These are phyloP conservation scores for Alloteropsis angusta DNA, from an alignment of 202 grass and related monocot genomes.

Conservation along the genomic window DNA sequence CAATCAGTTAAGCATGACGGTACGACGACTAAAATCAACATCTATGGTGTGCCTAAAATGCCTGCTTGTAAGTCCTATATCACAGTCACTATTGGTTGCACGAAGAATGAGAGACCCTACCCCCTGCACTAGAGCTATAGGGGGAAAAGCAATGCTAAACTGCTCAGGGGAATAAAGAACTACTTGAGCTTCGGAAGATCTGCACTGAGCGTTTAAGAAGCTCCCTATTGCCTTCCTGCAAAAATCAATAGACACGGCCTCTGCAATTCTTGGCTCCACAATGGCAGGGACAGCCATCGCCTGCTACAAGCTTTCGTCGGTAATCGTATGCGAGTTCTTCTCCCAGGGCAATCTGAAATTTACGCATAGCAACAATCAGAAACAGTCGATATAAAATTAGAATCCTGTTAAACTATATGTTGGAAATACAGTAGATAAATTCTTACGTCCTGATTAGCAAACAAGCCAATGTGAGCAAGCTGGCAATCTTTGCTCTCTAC, in stretches of 20 bases:
- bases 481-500: conserved; percentile 85
- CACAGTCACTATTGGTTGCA: conserved; percentile 30
- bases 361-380: conserved; percentile 19
- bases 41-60: conserved; percentile 41
- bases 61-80: conserved; percentile 39
- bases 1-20: conserved; percentile 26
- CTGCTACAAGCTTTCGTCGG: conserved; percentile 43
- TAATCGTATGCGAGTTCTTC: conserved; percentile 89
- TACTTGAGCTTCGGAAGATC: neutral
- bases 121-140: conserved; percentile 17
- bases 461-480: conserved; percentile 77
- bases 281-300: conserved; percentile 47
- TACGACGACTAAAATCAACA: conserved; percentile 38
- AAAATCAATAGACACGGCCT: conserved; percentile 61
- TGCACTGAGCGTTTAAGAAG: neutral
- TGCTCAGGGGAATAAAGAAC: neutral
- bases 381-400: neutral
- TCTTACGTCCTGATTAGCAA: conserved; percentile 77
- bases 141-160: conserved; percentile 6
- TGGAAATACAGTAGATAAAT: neutral
- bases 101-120: conserved; percentile 34
- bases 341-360: conserved; percentile 63
- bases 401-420: neutral
- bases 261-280: conserved; percentile 69
- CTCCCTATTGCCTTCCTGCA: conserved; percentile 8